Evolutionary conservation across 331 rosid species (phyloP).

Genomic region (Arachis monticola): DNA sequence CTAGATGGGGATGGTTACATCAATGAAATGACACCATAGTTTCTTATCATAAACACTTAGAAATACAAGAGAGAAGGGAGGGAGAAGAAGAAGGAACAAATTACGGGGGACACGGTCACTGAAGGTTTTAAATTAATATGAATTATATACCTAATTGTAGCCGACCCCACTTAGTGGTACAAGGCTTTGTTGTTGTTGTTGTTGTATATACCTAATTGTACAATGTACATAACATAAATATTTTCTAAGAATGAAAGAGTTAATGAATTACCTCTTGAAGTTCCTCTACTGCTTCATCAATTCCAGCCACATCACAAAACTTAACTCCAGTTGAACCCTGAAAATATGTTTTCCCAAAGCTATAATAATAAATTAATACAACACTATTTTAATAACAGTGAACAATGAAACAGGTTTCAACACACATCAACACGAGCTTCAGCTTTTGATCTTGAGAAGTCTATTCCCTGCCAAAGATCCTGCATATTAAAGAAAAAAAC

Average conservation of each 20-base stretch:
- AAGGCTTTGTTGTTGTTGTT: too few species aligned
- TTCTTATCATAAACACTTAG: not conserved
- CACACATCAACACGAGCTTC: conserved; percentile 99
- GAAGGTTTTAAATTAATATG: conserved; percentile 5
- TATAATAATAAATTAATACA: conserved; percentile 30
- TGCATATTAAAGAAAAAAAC: conserved; percentile 47
- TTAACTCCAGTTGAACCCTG: conserved; percentile 97
- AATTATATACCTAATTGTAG: conserved; percentile 19
- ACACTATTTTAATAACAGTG: conserved; percentile 22
- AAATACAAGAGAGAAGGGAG: conserved; percentile 15
- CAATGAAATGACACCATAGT: not conserved
- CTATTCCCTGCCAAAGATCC: conserved; percentile 99
- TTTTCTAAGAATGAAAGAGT: conserved; percentile 12
- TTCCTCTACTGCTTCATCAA: conserved; percentile 98
- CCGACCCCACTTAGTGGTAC: too few species aligned
- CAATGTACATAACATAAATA: conserved; percentile 8
- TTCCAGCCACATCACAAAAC: conserved; percentile 95
- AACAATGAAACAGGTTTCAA: conserved; percentile 34
- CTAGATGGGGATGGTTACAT: not conserved
- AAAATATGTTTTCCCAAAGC: conserved; percentile 44
- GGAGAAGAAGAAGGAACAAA: conserved; percentile 11
- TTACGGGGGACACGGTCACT: not conserved
- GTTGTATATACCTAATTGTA: not conserved
- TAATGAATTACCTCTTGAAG: conserved; percentile 79
- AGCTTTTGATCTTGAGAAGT: conserved; percentile 95